Conservation (phyloP, 441 rosid species). For the Isatis lusitanica region DNA sequence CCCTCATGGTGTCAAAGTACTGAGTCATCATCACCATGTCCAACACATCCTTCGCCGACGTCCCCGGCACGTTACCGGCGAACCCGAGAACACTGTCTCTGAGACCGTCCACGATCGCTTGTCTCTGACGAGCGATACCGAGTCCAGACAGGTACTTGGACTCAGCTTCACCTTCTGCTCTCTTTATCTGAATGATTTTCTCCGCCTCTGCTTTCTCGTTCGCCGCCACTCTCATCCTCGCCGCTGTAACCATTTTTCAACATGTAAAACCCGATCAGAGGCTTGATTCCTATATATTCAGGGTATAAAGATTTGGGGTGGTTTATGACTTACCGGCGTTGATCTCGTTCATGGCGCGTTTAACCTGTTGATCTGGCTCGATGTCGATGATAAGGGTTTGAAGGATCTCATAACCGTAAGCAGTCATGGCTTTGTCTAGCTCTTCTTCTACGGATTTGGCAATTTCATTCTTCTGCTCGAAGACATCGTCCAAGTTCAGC, state of each 20-base stretch:
- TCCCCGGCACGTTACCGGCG: slow-evolving; percentile 52
- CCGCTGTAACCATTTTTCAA: slow-evolving; percentile 41
- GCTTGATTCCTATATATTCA: neutral
- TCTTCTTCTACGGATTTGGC: slow-evolving; percentile 67
- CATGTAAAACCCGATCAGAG: neutral
- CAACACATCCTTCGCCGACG: slow-evolving; percentile 51
- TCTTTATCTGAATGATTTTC: slow-evolving; percentile 65
- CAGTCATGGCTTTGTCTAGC: slow-evolving; percentile 71
- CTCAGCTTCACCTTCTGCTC: slow-evolving; percentile 77
- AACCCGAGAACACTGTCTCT: slow-evolving; percentile 56
- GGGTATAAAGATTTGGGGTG: neutral
- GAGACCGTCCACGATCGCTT: slow-evolving; percentile 58
- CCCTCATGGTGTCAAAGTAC: slow-evolving; percentile 59
- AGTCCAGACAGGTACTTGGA: slow-evolving; percentile 54
- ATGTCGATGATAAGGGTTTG: slow-evolving; percentile 60
- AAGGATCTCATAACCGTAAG: slow-evolving; percentile 65
- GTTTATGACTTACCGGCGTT: slow-evolving; percentile 49
- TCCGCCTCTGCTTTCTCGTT: slow-evolving; percentile 73
- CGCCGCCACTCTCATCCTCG: slow-evolving; percentile 64
- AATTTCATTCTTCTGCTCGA: slow-evolving; percentile 68
- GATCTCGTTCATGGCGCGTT: slow-evolving; percentile 68
- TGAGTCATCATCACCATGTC: slow-evolving; percentile 59
- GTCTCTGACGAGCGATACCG: slow-evolving; percentile 54
- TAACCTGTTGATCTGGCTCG: slow-evolving; percentile 56
- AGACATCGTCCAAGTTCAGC: slow-evolving; percentile 54